A percentile compares a stretch with the other conserved stretches of the same genome.
phyloP scores from a whole-genome alignment of 495 filamentous ascomycete genomes.

The Trichoderma asperelloides region DNA sequence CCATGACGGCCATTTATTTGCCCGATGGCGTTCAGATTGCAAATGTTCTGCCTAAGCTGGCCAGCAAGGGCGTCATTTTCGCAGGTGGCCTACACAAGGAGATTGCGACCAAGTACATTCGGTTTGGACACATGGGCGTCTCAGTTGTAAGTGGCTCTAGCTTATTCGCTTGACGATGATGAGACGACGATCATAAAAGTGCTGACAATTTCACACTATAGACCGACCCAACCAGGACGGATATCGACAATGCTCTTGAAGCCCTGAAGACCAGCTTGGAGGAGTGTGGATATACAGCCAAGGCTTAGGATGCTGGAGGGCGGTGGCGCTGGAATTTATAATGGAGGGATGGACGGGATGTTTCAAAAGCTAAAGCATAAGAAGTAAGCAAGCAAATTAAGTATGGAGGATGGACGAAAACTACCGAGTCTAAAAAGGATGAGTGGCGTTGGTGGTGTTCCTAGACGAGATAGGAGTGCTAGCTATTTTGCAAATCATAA shows the following conservation, averaged over 20 bases:
- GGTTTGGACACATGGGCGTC: conserved; percentile 90
- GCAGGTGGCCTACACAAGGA: conserved; percentile 90
- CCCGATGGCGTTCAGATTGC: conserved; percentile 72
- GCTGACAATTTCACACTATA: conserved; percentile 15
- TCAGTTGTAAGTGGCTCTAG: conserved; percentile 53
- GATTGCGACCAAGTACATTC: conserved; percentile 49
- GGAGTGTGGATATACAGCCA: conserved; percentile 57
- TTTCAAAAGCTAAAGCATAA: background rate
- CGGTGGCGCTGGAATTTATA: conserved; percentile 1
- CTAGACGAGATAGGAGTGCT: background rate
- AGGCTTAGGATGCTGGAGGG: conserved; percentile 25
- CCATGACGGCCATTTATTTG: conserved; percentile 95
- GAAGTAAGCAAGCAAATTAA: too few relatives aligned
- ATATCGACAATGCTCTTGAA: conserved; percentile 74
- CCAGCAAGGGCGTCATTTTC: conserved; percentile 88
- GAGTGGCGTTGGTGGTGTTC: background rate
- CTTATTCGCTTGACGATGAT: background rate
- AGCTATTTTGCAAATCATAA: too few relatives aligned
- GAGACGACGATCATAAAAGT: background rate
- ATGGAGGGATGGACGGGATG: background rate
- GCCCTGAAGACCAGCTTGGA: conserved; percentile 63
- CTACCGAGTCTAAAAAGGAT: background rate
- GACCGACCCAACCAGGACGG: conserved; percentile 52
- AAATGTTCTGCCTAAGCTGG: conserved; percentile 74
- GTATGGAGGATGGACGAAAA: background rate